phyloP scores from a whole-genome alignment of 2,329 filamentous ascomycete species.

The Nectriaceae sp. region DNA sequence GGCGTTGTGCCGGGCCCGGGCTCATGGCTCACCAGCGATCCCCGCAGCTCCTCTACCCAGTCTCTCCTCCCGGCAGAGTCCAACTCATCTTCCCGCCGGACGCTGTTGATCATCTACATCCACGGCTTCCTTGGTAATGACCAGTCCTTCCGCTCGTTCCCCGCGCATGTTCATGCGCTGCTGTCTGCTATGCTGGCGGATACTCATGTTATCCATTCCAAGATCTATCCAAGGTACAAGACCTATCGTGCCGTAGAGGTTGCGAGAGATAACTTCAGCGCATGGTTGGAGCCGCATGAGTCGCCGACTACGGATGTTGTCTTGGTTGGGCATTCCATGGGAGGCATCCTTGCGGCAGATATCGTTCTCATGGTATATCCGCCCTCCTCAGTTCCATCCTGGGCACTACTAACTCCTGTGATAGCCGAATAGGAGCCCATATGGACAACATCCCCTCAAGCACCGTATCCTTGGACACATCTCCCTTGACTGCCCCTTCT shows the following conservation, averaged over 20 bases:
- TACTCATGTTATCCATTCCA: slow-evolving; percentile 81
- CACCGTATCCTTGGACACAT: slow-evolving; percentile 80
- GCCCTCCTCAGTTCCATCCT: background rate
- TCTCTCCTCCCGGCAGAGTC: slow-evolving; percentile 37
- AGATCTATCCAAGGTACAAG: slow-evolving; percentile 80
- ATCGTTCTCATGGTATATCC: slow-evolving; percentile 62
- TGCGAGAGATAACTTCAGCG: slow-evolving; percentile 80
- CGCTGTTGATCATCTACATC: slow-evolving; percentile 77
- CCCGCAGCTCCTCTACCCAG: slow-evolving; percentile 51
- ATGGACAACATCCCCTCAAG: slow-evolving; percentile 50
- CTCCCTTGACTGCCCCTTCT: slow-evolving; percentile 82
- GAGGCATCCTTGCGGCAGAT: slow-evolving; percentile 80
- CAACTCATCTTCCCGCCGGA: slow-evolving; percentile 45
- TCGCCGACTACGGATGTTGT: slow-evolving; percentile 74
- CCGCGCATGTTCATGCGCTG: slow-evolving; percentile 80
- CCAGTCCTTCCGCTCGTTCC: slow-evolving; percentile 84
- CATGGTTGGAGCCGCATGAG: slow-evolving; percentile 80
- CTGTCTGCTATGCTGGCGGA: slow-evolving; percentile 67
- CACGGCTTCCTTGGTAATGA: slow-evolving; percentile 92
- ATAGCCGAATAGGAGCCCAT: slow-evolving; percentile 37
- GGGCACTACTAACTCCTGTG: slow-evolving; percentile 2
- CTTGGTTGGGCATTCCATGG: slow-evolving; percentile 87
- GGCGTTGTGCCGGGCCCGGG: background rate
- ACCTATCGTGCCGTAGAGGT: slow-evolving; percentile 71
- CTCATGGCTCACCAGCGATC: slow-evolving; percentile 37